A percentile compares a stretch with the other conserved stretches of the same genome.
Conservation (phyloP, 768 basidiomycete species). For the Cubamyces lactineus region DNA sequence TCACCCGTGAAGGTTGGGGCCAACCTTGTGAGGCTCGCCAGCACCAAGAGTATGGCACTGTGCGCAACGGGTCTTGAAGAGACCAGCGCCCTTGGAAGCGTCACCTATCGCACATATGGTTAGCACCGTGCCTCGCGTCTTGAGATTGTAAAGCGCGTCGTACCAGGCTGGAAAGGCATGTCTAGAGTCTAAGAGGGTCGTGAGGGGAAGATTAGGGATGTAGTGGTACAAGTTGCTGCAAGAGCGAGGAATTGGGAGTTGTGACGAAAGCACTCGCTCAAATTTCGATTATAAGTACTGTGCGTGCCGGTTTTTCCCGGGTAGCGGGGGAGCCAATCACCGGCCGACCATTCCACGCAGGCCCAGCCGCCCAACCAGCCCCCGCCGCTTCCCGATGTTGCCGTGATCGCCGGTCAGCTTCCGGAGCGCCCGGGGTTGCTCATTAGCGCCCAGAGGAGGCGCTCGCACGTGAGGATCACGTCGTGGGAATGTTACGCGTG, state of each 20-base stretch:
- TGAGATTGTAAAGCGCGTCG: conserved; percentile 22
- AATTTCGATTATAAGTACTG: conserved; percentile 31
- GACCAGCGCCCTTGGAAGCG: conserved; percentile 83
- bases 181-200: conserved; percentile 33
- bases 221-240: conserved; percentile 24
- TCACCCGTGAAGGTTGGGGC: conserved; percentile 93
- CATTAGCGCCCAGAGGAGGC: neutral
- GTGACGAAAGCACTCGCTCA: conserved; percentile 25
- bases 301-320: conserved; percentile 33
- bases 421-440: conserved; percentile 3
- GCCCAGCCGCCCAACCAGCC: conserved; percentile 5
- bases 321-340: conserved; percentile 29
- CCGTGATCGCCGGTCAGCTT: conserved; percentile 6
- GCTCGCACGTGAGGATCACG: conserved; percentile 6
- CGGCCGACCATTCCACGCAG: conserved; percentile 21
- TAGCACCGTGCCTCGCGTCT: neutral
- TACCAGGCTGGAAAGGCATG: conserved; percentile 51
- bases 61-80: conserved; percentile 96
- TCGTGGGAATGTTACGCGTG: conserved; percentile 29
- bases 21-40: conserved; percentile 85
- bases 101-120: conserved; percentile 58
- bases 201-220: conserved; percentile 27
- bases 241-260: conserved; percentile 17
- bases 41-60: conserved; percentile 90
- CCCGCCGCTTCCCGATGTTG: conserved; percentile 12